A percentile compares a stretch with the other conserved stretches of the same genome.
phyloP scores from a whole-genome alignment of 345 rosid species.

The Microthlaspi erraticum region DNA sequence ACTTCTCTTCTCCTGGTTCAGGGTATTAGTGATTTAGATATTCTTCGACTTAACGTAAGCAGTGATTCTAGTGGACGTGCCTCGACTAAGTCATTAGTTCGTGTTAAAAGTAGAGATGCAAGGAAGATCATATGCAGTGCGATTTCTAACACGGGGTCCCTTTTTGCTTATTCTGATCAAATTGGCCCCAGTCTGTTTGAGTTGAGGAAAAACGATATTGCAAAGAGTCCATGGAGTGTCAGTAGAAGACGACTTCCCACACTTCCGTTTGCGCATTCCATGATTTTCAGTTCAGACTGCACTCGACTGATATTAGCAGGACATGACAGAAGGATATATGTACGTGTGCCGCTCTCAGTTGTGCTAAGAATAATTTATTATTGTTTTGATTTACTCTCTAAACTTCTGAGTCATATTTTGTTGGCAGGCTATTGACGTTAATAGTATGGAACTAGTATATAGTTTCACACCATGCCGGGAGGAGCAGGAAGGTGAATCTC shows the following conservation, averaged over 20 bases:
- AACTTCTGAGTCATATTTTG: slow-evolving; percentile 24
- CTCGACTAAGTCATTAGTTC: slow-evolving; percentile 64
- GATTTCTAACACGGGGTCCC: slow-evolving; percentile 71
- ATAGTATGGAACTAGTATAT: slow-evolving; percentile 60
- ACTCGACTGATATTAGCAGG: slow-evolving; percentile 72
- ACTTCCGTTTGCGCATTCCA: slow-evolving; percentile 76
- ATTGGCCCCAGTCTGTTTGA: slow-evolving; percentile 68
- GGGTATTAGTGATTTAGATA: slow-evolving; percentile 63
- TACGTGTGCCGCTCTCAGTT: slow-evolving; percentile 47
- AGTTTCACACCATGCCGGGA: slow-evolving; percentile 66
- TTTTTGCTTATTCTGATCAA: slow-evolving; percentile 87
- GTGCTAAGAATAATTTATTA: background rate
- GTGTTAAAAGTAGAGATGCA: slow-evolving; percentile 71
- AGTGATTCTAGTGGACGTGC: slow-evolving; percentile 58
- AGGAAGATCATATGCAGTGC: slow-evolving; percentile 85
- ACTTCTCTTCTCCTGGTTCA: slow-evolving; percentile 81
- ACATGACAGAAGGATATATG: slow-evolving; percentile 82
- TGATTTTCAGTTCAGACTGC: slow-evolving; percentile 79
- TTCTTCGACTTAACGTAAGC: slow-evolving; percentile 59
- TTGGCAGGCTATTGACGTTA: slow-evolving; percentile 66
- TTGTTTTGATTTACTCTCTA: background rate
- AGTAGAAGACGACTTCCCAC: slow-evolving; percentile 70
- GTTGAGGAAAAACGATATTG: slow-evolving; percentile 53
- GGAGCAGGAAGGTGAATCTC: slow-evolving; percentile 52
- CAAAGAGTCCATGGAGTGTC: slow-evolving; percentile 62